Evolutionary conservation across 306 rosid species (phyloP), one percentile per base, ranked within the genome.

Genomic region (Trichosanthes cucumerina): DNA sequence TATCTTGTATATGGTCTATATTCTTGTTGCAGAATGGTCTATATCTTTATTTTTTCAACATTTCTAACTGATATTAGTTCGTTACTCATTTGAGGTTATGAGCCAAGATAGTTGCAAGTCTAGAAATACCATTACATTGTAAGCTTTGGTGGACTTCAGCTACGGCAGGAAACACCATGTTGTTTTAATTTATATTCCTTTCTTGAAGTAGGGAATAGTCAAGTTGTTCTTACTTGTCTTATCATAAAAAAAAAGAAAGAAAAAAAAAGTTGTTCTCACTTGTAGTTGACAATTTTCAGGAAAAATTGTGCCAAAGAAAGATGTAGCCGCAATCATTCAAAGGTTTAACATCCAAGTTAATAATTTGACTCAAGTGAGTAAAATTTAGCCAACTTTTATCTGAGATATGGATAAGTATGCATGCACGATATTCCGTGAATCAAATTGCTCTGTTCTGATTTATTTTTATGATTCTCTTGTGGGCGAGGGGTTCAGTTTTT

Each of bases 301-400:
- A 46, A 92, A 80, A 82, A 84, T 63, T 56, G 97, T 89, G 80
- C 81, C 97, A 24, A 92, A 87, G 81, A 95, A 83, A 79, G 97
- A 89, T 41, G 79, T 92, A 44, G 82, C 86, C 54, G 97, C 89
- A 85, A 83, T 88, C 81, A 89, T 88, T 80, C 88, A 88, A 85
- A 88, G 92, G 85, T 95, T 92, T 87, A 92, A 91, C 81, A 91
- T 92, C 75, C 99, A 95, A 90, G 99, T 95, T 78, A 90, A 90
- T 86, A 95, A 92, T 88, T 86, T 95, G 87, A 95, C 97, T 79
- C 99, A 95, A 86, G 98, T 83, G 74, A 81, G 90, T 92, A 60
- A 69, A 87, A 63, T 47, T 72, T 50, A 47, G 71, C 79, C 54
- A 63, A 82, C 71, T 81, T 21, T 39, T 68, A 21, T 41, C 19